Conservation (phyloP, 2,329 filamentous ascomycete species). For the Fusarium transvaalense region DNA sequence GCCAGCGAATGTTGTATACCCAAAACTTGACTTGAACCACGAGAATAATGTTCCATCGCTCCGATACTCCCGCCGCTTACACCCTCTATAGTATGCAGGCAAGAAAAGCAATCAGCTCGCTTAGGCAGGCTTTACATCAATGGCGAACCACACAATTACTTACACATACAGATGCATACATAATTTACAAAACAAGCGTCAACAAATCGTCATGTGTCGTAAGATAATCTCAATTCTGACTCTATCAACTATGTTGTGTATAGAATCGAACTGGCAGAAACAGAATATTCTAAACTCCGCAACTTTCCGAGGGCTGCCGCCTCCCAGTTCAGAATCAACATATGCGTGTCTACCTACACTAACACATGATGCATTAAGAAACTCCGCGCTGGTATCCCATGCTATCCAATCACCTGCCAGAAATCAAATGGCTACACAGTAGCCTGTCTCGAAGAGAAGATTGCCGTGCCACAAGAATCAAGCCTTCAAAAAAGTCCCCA, state of each 20-base stretch:
- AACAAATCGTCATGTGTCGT: conserved; percentile 1
- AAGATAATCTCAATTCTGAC: conserved; percentile 8
- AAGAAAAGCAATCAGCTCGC: conserved; percentile 9
- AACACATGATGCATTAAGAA: conserved; percentile 39
- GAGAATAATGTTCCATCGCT: neutral
- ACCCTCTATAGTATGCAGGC: neutral
- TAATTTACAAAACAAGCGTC: neutral
- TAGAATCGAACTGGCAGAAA: conserved; percentile 5
- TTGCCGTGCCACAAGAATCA: conserved; percentile 32
- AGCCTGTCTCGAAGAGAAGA: conserved; percentile 36
- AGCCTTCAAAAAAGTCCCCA: conserved; percentile 43
- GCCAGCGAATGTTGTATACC: conserved; percentile 8
- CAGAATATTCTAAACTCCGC: conserved; percentile 29
- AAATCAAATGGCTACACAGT: conserved; percentile 41
- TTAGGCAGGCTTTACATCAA: neutral
- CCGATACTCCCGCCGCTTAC: conserved; percentile 6
- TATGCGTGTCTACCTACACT: conserved; percentile 16
- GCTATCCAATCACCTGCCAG: conserved; percentile 46
- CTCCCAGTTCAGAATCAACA: conserved; percentile 32
- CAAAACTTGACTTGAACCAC: conserved; percentile 1
- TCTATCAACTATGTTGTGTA: conserved; percentile 3
- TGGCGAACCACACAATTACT: conserved; percentile 1
- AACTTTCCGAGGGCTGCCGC: conserved; percentile 39
- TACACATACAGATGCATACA: neutral
- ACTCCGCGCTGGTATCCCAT: conserved; percentile 46